A percentile compares a stretch with the other conserved stretches of the same genome.
Conservation (phyloP, 768 basidiomycete genomes). For the Porphyrellus cyaneotinctus region DNA sequence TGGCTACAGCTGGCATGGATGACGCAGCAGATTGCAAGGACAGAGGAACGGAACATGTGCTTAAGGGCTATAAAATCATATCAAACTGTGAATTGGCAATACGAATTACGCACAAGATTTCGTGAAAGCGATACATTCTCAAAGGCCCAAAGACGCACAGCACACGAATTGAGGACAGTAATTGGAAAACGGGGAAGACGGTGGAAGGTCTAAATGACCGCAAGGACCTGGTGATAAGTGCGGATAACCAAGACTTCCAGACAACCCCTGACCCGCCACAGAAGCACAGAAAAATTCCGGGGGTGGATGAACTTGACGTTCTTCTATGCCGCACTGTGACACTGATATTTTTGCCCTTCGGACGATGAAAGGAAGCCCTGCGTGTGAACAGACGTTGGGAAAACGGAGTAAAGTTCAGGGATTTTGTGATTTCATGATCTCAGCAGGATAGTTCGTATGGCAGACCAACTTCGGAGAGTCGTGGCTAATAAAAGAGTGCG, state of each 20-base stretch:
- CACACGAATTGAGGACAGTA: neutral
- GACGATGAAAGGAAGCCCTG: conserved; percentile 6
- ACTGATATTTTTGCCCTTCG: conserved; percentile 18
- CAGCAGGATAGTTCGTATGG: neutral
- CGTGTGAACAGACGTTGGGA: conserved; percentile 18
- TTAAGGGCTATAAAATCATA: neutral
- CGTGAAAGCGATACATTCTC: neutral
- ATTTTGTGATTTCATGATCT: conserved; percentile 13
- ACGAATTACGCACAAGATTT: conserved; percentile 9
- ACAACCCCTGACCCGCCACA: conserved; percentile 22
- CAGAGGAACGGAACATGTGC: neutral
- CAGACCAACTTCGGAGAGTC: neutral
- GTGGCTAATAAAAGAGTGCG: neutral
- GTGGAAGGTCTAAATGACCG: neutral
- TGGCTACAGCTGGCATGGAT: neutral
- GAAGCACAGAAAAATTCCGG: conserved; percentile 24
- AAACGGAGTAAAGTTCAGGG: conserved; percentile 14
- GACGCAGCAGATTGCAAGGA: neutral
- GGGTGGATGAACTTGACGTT: conserved; percentile 16
- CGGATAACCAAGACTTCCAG: conserved; percentile 19
- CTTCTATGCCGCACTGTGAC: conserved; percentile 19
- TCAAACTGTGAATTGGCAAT: conserved; percentile 2
- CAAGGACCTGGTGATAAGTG: conserved; percentile 18
- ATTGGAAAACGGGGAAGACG: neutral
- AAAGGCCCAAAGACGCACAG: neutral